A percentile compares a stretch with the other conserved stretches of the same genome.
phyloP scores from a whole-genome alignment of 306 rosid genomes.

The Inga leiocalycina region DNA sequence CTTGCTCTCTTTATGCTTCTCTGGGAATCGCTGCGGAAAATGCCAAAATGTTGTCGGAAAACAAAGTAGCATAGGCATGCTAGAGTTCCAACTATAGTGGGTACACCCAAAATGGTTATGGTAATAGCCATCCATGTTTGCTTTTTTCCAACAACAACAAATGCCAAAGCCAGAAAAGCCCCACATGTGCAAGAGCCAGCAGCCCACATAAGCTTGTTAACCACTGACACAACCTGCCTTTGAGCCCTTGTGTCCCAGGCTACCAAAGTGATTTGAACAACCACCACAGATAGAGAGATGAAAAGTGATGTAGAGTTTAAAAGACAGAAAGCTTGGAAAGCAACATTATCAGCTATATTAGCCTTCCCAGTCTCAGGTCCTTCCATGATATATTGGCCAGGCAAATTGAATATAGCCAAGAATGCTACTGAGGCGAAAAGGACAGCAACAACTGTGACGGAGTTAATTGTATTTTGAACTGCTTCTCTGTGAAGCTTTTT shows the following conservation, averaged over 20 bases:
- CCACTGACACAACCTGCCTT: constrained; percentile 85
- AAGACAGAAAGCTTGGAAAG: constrained; percentile 76
- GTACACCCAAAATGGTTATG: constrained; percentile 70
- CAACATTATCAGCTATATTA: constrained; percentile 49
- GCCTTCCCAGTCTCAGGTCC: constrained; percentile 65
- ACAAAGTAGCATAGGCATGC: constrained; percentile 88
- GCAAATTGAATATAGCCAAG: constrained; percentile 90
- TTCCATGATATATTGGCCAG: constrained; percentile 56
- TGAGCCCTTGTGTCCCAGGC: constrained; percentile 98
- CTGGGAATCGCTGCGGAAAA: constrained; percentile 60
- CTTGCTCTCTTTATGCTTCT: constrained; percentile 68
- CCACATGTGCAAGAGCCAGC: constrained; percentile 92
- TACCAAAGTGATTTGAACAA: constrained; percentile 95
- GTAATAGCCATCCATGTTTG: constrained; percentile 76
- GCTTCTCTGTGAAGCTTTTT: constrained; percentile 92
- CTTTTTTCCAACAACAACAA: constrained; percentile 78
- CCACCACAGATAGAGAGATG: constrained; percentile 88
- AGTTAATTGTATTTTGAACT: constrained; percentile 83
- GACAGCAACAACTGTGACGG: constrained; percentile 82
- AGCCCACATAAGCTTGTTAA: constrained; percentile 92
- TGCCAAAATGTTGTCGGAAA: constrained; percentile 65
- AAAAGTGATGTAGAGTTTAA: constrained; percentile 82
- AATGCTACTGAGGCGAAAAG: constrained; percentile 95
- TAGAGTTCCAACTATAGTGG: constrained; percentile 74
- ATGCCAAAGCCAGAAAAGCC: constrained; percentile 79